Percentiles rank a stretch among this genome's conserved stretches.
These are phyloP conservation scores for Brettanomyces naardenensis DNA, from an alignment of 805 yeast genomes.

Conservation along the genomic window DNA sequence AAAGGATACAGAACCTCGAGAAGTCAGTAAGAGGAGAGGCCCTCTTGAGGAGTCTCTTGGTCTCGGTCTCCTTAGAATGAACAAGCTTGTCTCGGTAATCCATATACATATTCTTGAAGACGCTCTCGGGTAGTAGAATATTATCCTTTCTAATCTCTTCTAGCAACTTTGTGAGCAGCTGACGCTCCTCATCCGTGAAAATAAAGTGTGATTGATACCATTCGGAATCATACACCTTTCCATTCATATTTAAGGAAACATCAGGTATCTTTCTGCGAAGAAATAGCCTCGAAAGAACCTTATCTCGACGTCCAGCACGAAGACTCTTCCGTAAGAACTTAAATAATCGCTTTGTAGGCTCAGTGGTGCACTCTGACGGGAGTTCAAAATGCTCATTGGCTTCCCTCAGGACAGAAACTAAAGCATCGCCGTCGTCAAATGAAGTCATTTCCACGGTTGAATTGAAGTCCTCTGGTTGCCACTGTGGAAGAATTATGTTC, in stretches of 20 bases:
- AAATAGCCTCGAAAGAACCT: background rate
- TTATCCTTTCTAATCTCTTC: background rate
- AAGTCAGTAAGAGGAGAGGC: slow-evolving; percentile 21
- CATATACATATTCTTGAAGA: slow-evolving; percentile 6
- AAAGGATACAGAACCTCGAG: slow-evolving; percentile 20
- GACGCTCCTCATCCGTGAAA: background rate
- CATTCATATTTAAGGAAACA: background rate
- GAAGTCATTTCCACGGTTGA: background rate
- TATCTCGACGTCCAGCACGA: background rate
- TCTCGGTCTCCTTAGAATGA: slow-evolving; percentile 4
- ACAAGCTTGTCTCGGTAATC: slow-evolving; percentile 7
- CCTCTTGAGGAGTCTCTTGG: slow-evolving; percentile 14
- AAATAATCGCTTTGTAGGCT: slow-evolving; percentile 15
- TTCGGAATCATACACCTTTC: background rate
- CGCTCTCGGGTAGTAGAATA: slow-evolving; percentile 4
- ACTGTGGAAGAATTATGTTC: background rate
- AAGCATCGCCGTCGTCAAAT: background rate
- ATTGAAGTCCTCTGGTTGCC: slow-evolving; percentile 3
- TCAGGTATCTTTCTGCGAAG: background rate
- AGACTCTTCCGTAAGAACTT: slow-evolving; percentile 1
- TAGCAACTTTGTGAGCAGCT: background rate
- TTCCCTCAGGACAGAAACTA: slow-evolving; percentile 10
- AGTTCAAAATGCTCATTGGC: slow-evolving; percentile 17
- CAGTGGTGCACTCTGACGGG: slow-evolving; percentile 16
- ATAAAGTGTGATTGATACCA: slow-evolving; percentile 10